Percentiles rank a stretch among this genome's conserved stretches.
These are phyloP conservation scores for Berberis vulgaris DNA, from an alignment of 164 flowering plant species.

Conservation along the genomic window DNA sequence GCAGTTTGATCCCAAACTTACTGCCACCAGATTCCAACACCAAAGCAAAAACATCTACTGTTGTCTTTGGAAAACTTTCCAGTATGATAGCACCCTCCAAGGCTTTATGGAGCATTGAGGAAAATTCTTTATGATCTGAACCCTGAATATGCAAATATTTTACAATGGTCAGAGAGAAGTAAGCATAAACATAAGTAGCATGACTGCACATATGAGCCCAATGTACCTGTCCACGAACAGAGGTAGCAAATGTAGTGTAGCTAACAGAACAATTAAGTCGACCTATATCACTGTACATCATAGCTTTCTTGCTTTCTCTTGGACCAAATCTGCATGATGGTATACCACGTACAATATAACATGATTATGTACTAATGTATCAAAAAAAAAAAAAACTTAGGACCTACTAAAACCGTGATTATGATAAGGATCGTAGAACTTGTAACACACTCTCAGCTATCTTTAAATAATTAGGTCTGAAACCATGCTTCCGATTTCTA, in stretches of 20 bases:
- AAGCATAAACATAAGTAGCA: not conserved
- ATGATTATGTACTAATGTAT: no score
- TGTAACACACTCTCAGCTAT: no score
- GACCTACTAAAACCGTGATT: no score
- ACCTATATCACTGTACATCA: constrained; percentile 86
- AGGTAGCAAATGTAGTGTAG: constrained; percentile 73
- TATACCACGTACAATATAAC: not conserved
- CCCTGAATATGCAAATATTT: constrained; percentile 35
- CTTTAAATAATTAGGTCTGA: no score
- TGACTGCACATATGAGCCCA: not conserved
- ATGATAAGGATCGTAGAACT: no score
- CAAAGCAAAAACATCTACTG: constrained; percentile 95
- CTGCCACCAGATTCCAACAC: constrained; percentile 96
- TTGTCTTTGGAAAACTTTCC: constrained; percentile 89
- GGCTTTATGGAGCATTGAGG: constrained; percentile 90
- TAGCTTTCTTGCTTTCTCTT: constrained; percentile 96
- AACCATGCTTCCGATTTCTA: no score
- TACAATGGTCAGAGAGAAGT: not conserved
- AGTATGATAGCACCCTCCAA: constrained; percentile 89
- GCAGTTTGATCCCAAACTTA: constrained; percentile 27
- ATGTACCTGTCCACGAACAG: constrained; percentile 69
- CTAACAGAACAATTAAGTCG: constrained; percentile 86
- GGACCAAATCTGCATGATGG: constrained; percentile 74
- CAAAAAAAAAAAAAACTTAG: no score
- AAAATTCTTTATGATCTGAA: constrained; percentile 70